Conservation (phyloP, 257 asterid species). For the Solanum pennellii region DNA sequence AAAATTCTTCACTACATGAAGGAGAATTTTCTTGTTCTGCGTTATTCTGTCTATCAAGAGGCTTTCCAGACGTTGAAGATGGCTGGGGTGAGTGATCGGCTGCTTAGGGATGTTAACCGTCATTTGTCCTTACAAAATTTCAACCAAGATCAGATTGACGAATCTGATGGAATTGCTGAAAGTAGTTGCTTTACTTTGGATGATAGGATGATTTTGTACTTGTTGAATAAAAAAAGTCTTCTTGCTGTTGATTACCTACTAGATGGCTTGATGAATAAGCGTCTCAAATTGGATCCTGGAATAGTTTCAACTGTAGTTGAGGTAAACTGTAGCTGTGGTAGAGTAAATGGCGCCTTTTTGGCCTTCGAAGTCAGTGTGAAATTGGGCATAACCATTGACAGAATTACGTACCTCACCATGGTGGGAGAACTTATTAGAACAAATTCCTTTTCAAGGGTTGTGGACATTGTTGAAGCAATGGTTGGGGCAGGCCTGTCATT, state of each 20-base stretch:
- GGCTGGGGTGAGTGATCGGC: conserved; percentile 39
- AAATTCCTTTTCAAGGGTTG: conserved; percentile 38
- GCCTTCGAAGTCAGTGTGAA: conserved; percentile 48
- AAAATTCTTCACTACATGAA: conserved; percentile 78
- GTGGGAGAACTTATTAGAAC: conserved; percentile 53
- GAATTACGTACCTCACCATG: conserved; percentile 45
- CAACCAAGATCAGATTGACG: background rate
- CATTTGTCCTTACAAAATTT: conserved; percentile 35
- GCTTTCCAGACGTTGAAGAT: conserved; percentile 40
- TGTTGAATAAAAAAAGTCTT: conserved; percentile 44
- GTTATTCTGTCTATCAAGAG: conserved; percentile 47
- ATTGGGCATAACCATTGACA: conserved; percentile 35
- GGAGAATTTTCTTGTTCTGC: conserved; percentile 59
- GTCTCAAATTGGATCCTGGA: conserved; percentile 26
- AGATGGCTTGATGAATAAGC: conserved; percentile 25
- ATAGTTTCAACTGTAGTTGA: conserved; percentile 47
- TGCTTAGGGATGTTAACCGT: conserved; percentile 62
- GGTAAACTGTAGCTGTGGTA: conserved; percentile 26
- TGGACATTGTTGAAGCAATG: conserved; percentile 52
- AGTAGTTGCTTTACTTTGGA: conserved; percentile 18
- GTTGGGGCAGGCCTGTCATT: conserved; percentile 40
- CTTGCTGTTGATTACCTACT: conserved; percentile 59
- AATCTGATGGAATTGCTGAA: background rate
- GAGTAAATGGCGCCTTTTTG: conserved; percentile 45
- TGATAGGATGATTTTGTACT: conserved; percentile 25